Evolutionary conservation across 148 eudicot species (phyloP).

Genomic region (Beta vulgaris): DNA sequence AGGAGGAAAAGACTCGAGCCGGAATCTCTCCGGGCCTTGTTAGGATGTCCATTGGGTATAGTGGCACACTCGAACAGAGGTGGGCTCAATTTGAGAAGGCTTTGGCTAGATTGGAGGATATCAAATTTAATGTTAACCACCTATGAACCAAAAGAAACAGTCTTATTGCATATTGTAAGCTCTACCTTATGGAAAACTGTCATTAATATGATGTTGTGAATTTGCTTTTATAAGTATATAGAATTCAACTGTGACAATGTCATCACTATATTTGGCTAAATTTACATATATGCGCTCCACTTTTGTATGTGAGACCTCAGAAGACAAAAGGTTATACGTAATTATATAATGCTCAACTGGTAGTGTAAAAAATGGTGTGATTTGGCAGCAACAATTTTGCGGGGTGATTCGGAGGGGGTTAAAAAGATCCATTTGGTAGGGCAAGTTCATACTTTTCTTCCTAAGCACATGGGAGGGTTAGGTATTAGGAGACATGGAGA

Average conservation of each 20-base stretch:
- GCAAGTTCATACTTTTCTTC: too few species aligned
- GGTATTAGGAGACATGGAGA: too few species aligned
- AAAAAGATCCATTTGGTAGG: too few species aligned
- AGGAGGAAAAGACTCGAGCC: constrained; percentile 65
- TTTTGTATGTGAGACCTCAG: not conserved
- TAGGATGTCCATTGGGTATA: constrained; percentile 86
- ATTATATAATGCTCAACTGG: not conserved
- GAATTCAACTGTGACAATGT: not conserved
- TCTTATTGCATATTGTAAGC: not conserved
- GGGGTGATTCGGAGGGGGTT: too few species aligned
- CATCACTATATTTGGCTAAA: not conserved
- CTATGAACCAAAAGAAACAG: not conserved
- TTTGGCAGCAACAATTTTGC: not conserved
- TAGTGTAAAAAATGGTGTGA: not conserved
- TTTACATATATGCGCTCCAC: too few species aligned
- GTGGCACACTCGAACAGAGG: constrained; percentile 82
- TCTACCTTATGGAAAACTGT: not conserved
- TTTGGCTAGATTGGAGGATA: constrained; percentile 45
- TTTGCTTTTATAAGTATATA: not conserved
- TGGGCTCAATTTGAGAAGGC: constrained; percentile 89
- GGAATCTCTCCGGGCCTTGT: constrained; percentile 87
- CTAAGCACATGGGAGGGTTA: too few species aligned
- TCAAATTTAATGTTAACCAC: constrained; percentile 15
- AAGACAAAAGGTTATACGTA: not conserved
- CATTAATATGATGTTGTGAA: not conserved